Conservation (phyloP, 768 basidiomycete genomes). For the Exsudoporus frostii region DNA sequence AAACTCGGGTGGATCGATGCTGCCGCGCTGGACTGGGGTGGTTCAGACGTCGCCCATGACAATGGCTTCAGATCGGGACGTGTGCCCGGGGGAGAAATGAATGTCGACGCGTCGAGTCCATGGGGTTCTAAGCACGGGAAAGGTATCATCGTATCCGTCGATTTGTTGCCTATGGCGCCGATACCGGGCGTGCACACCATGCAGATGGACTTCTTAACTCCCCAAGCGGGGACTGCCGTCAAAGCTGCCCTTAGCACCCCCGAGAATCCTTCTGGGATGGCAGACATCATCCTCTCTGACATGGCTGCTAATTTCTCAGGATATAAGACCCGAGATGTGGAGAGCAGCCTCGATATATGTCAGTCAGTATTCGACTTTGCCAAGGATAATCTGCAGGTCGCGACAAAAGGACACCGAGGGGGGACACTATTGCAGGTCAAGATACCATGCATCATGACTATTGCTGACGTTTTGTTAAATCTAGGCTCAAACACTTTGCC, state of each 20-base stretch:
- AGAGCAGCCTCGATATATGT: constrained; percentile 70
- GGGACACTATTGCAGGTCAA: constrained; percentile 49
- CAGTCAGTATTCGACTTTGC: constrained; percentile 71
- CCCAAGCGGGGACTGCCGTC: constrained; percentile 46
- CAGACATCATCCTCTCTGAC: constrained; percentile 83
- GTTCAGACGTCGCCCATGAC: neutral
- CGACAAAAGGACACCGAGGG: constrained; percentile 41
- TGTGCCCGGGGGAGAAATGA: neutral
- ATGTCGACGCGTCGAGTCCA: neutral
- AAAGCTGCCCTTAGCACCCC: constrained; percentile 33
- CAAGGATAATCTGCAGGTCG: constrained; percentile 46
- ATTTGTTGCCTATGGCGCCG: constrained; percentile 68
- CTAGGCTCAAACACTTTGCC: constrained; percentile 81
- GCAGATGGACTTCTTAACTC: constrained; percentile 74
- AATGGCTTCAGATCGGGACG: neutral
- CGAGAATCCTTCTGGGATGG: constrained; percentile 40
- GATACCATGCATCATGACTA: neutral
- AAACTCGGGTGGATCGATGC: constrained; percentile 50
- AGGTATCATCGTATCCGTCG: constrained; percentile 69
- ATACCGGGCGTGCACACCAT: constrained; percentile 73
- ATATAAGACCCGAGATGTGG: constrained; percentile 59
- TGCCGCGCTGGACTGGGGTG: constrained; percentile 1
- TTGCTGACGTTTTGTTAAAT: neutral
- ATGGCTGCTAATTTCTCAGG: constrained; percentile 88
- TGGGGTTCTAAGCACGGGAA: constrained; percentile 28